Evolutionary conservation across 2,329 filamentous ascomycete genomes (phyloP).

Genomic region (Penicillium sp.): DNA sequence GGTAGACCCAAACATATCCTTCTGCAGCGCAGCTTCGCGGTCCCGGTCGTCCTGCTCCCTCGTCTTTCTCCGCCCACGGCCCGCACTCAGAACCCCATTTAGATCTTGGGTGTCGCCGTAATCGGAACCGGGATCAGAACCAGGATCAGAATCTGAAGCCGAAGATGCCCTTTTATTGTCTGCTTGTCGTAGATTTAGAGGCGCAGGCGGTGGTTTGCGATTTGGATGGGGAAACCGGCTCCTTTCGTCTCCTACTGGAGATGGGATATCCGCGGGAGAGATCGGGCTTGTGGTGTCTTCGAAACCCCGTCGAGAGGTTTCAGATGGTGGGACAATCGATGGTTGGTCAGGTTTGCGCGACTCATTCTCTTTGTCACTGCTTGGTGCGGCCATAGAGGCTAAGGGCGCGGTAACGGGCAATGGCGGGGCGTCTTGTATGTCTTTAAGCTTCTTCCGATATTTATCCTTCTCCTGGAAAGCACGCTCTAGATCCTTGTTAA

Average conservation of each 20-base stretch:
- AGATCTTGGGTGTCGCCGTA: conserved; percentile 76
- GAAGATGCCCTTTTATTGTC: conserved; percentile 45
- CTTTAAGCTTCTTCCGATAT: conserved; percentile 87
- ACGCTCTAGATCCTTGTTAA: conserved; percentile 92
- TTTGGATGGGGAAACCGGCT: conserved; percentile 55
- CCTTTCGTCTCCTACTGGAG: conserved; percentile 16
- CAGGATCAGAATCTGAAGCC: conserved; percentile 39
- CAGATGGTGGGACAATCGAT: conserved; percentile 7
- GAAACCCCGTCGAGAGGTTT: conserved; percentile 11
- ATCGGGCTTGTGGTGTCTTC: conserved; percentile 18
- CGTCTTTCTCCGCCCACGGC: conserved; percentile 76
- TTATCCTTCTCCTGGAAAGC: conserved; percentile 91
- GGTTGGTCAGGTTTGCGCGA: neutral
- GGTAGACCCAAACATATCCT: conserved; percentile 56
- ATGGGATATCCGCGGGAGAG: conserved; percentile 18
- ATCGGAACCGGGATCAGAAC: conserved; percentile 69
- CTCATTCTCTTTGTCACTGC: conserved; percentile 1
- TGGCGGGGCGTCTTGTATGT: conserved; percentile 54
- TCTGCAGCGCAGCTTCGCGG: conserved; percentile 65
- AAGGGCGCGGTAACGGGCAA: conserved; percentile 24
- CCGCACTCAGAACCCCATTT: conserved; percentile 57
- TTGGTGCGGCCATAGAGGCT: conserved; percentile 2
- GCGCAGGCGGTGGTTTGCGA: conserved; percentile 81
- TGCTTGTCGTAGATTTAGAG: conserved; percentile 65
- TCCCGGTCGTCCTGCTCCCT: conserved; percentile 82